Evolutionary conservation across 176 grass and related monocot genomes (phyloP).

Genomic region (Saccharum officinarum): DNA sequence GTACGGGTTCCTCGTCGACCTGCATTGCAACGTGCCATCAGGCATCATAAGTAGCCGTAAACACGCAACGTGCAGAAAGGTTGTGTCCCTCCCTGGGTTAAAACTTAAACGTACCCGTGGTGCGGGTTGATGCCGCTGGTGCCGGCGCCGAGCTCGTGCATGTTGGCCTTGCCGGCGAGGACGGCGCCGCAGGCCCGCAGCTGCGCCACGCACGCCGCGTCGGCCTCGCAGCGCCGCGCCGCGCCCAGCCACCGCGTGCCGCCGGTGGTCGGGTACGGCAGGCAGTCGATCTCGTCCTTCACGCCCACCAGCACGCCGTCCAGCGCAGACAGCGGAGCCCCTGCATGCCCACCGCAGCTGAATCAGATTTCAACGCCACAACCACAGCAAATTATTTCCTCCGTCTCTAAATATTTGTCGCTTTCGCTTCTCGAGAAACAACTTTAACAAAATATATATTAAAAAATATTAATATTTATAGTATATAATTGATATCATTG

Average conservation of each 20-base stretch:
- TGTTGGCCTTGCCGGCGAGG: slow-evolving; percentile 89
- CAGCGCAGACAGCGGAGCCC: slow-evolving; percentile 56
- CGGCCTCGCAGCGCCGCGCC: slow-evolving; percentile 44
- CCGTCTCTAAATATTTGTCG: no score
- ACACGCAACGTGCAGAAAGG: background rate
- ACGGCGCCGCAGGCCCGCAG: slow-evolving; percentile 82
- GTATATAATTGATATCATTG: no score
- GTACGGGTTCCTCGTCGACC: slow-evolving; percentile 87
- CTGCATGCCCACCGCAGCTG: slow-evolving; percentile 2
- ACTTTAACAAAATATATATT: no score
- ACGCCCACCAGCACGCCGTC: slow-evolving; percentile 83
- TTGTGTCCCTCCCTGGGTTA: no score
- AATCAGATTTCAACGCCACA: no score
- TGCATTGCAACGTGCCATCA: background rate
- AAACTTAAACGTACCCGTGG: slow-evolving; percentile 27
- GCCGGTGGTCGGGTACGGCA: slow-evolving; percentile 87
- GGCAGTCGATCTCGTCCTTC: slow-evolving; percentile 94
- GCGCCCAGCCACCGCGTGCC: slow-evolving; percentile 83
- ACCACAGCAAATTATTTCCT: no score
- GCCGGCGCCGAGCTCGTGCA: slow-evolving; percentile 96
- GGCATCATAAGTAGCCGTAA: background rate
- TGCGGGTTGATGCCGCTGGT: slow-evolving; percentile 66
- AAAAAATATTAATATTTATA: no score
- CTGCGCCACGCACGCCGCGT: slow-evolving; percentile 82
- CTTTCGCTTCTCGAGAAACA: no score